These are phyloP conservation scores for Berkeleyomyces rouxiae DNA, from an alignment of 2,329 filamentous ascomycete species.

Conservation along the genomic window DNA sequence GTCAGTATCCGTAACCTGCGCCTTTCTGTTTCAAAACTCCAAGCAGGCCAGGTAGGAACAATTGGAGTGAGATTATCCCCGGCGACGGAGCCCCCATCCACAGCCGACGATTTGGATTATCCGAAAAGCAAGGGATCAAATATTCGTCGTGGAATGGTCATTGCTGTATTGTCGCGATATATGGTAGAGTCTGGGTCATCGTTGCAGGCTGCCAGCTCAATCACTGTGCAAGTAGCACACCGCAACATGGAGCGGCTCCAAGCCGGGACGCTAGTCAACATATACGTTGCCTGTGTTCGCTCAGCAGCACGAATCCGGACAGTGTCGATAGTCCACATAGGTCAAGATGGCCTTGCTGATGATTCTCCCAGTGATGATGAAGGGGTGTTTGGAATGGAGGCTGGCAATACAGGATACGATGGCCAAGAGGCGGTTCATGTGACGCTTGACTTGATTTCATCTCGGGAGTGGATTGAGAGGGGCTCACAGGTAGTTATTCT, in stretches of 20 bases:
- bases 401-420: constrained; percentile 16
- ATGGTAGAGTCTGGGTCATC: constrained; percentile 39
- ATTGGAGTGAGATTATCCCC: constrained; percentile 56
- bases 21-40: constrained; percentile 59
- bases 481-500: constrained; percentile 55
- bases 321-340: constrained; percentile 23
- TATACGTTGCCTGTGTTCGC: constrained; percentile 77
- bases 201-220: constrained; percentile 48
- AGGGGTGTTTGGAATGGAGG: constrained; percentile 11
- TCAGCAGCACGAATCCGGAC: constrained; percentile 60
- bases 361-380: background rate
- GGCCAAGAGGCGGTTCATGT: constrained; percentile 29
- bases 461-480: constrained; percentile 56
- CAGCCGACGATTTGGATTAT: constrained; percentile 17
- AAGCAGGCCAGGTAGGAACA: constrained; percentile 74
- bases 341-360: constrained; percentile 3
- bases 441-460: constrained; percentile 50
- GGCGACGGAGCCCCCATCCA: constrained; percentile 19
- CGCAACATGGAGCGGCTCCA: constrained; percentile 45
- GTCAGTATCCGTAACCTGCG: constrained; percentile 79
- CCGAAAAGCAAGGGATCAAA: constrained; percentile 21
- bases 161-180: constrained; percentile 45
- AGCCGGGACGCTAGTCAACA: constrained; percentile 54
- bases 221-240: constrained; percentile 55
- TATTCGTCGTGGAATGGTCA: constrained; percentile 67